Base-by-base conservation (phyloP, 495 filamentous ascomycete genomes). In the Neurospora cerealis region DNA sequence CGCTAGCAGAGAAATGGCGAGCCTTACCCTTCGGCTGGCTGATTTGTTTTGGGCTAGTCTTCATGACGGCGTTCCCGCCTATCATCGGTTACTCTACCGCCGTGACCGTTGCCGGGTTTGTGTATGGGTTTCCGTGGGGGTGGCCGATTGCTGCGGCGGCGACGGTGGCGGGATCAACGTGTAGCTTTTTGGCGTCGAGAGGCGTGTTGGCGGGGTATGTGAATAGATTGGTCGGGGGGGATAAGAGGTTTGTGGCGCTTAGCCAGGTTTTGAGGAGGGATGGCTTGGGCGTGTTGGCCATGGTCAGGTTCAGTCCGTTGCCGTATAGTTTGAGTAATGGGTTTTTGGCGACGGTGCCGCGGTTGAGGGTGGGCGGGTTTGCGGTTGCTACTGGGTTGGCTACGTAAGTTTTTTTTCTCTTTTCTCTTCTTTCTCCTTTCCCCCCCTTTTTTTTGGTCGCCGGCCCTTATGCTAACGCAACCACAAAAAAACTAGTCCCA, bases 321-420 rank as follows among this genome's bases (percentile, higher is more conserved):
- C 96, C 96, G n/a, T 99, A 97, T 80, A 95, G 93, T 32, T 84
- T 98, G 73, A 94, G 92, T 77, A 99, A 99, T 78, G 96, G 94
- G 24, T 97, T 96, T 32, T 89, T 99, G 37, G 93, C 93, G 24
- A 98, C 95, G 2, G 94, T 99, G 75, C 94, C 93, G 3, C 97
- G 93, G 8, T 93, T 99, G 8, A 86, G 89, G 69, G 91, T 92
- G 19, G 81, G 87, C 80, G 87, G 87, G 76, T 98, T 96, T 80
- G 92, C 89, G 39, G 77, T 92, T 44, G 95, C 96, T 1, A 98
- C 96, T 8, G 90, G 92, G 1, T 81, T 92, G 17, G 86, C 83
- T 21, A 85, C 86, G 76, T 83, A 48, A 28, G 81, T 75, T 8
- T 28, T 19, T n/a, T 17, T 34, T 21, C n/a, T 36, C 24, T 70